A percentile compares a stretch with the other conserved stretches of the same genome.
These are phyloP conservation scores for Aureobasidium sp. DNA, from an alignment of 2,329 filamentous ascomycete genomes.

Conservation along the genomic window DNA sequence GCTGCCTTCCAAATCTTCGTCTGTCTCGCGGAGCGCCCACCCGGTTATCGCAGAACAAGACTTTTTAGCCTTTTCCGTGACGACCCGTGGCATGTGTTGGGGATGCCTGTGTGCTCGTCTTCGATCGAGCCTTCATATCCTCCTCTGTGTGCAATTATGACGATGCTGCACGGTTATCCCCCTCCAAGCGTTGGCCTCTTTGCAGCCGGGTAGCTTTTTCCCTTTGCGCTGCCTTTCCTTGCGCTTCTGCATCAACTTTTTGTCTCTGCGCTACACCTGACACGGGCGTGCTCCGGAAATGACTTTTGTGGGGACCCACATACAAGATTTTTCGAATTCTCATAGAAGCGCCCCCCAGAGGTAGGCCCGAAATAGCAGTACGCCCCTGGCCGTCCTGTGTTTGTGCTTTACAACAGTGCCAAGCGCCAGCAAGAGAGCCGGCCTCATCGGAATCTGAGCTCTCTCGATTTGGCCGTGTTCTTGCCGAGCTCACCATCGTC, in stretches of 20 bases:
- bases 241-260: neutral
- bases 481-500: neutral
- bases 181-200: slow-evolving; percentile 3
- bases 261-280: slow-evolving; percentile 10
- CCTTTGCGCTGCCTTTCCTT: slow-evolving; percentile 1
- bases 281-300: slow-evolving; percentile 10
- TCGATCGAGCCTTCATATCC: neutral
- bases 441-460: neutral
- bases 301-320: slow-evolving; percentile 15
- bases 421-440: neutral
- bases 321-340: slow-evolving; percentile 16
- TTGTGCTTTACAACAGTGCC: slow-evolving; percentile 4
- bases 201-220: slow-evolving; percentile 3
- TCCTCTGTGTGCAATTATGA: slow-evolving; percentile 5
- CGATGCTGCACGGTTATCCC: slow-evolving; percentile 5
- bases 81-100: slow-evolving; percentile 15
- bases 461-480: neutral
- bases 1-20: neutral
- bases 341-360: slow-evolving; percentile 13
- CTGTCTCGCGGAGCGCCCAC: slow-evolving; percentile 3
- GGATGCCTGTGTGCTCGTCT: neutral
- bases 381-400: slow-evolving; percentile 6
- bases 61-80: slow-evolving; percentile 11
- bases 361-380: slow-evolving; percentile 13
- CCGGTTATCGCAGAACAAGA: neutral